Percentiles rank a stretch among this genome's conserved stretches.
These are phyloP conservation scores for Penicillium sp. DNA, from an alignment of 2,329 filamentous ascomycete species.

Conservation along the genomic window DNA sequence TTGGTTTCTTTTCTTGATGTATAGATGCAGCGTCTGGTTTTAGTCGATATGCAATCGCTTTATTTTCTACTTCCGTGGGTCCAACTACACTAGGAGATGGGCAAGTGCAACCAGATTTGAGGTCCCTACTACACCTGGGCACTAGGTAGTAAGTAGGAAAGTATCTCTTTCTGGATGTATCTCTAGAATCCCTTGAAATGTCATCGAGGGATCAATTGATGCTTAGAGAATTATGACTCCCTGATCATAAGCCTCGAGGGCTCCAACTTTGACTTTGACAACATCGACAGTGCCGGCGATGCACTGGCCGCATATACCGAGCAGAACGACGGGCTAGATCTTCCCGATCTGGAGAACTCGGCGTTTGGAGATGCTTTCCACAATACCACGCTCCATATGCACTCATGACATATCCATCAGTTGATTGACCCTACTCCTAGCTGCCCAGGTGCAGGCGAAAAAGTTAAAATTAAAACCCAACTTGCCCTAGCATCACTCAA, in stretches of 20 bases:
- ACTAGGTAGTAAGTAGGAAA: no score
- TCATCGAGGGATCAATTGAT: no score
- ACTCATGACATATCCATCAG: no score
- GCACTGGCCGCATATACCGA: constrained; percentile 63
- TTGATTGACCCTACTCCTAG: background rate
- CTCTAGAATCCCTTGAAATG: no score
- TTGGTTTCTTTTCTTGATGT: constrained; percentile 17
- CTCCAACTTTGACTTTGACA: constrained; percentile 45
- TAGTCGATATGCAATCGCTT: background rate
- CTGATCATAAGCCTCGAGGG: no score
- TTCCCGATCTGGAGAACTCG: constrained; percentile 67
- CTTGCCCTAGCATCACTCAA: background rate
- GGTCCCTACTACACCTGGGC: no score
- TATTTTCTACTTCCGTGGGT: background rate
- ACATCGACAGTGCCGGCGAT: constrained; percentile 63
- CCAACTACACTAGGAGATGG: no score
- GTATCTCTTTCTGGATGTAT: background rate
- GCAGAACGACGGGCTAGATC: constrained; percentile 49
- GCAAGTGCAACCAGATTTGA: no score
- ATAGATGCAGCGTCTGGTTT: constrained; percentile 24
- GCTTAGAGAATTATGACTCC: no score
- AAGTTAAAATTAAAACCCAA: background rate
- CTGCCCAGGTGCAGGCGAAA: background rate
- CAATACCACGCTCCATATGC: no score
- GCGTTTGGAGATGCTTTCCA: constrained; percentile 81